Evolutionary conservation across 2,329 filamentous ascomycete species (phyloP).

Genomic region (Paecilomyces niveus): DNA sequence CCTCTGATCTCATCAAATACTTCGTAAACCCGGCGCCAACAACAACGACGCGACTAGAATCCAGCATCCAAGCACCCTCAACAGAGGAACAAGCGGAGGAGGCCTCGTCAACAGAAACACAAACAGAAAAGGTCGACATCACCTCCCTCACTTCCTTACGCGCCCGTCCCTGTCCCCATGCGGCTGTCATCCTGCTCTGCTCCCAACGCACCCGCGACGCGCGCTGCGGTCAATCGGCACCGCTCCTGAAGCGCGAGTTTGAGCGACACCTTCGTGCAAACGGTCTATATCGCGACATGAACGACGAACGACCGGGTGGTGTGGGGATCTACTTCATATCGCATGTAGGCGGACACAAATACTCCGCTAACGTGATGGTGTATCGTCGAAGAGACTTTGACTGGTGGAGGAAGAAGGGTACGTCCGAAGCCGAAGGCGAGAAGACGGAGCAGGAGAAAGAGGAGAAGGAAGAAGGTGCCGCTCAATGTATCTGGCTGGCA

Average conservation of each 20-base stretch:
- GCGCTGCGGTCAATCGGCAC: conserved; percentile 88
- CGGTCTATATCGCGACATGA: conserved; percentile 76
- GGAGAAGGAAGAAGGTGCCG: conserved; percentile 51
- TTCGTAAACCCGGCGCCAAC: conserved; percentile 65
- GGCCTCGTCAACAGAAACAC: conserved; percentile 2
- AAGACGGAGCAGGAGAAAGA: conserved; percentile 32
- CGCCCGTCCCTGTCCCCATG: conserved; percentile 67
- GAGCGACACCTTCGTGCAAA: conserved; percentile 80
- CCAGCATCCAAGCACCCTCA: not conserved
- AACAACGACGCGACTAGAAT: conserved; percentile 59
- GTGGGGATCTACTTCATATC: conserved; percentile 96
- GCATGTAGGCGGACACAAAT: conserved; percentile 95
- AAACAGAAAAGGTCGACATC: conserved; percentile 15
- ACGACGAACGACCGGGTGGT: conserved; percentile 83
- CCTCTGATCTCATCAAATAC: conserved; percentile 62
- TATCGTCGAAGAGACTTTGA: conserved; percentile 58
- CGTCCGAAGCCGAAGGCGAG: conserved; percentile 17
- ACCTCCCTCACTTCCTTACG: conserved; percentile 37
- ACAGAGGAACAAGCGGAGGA: conserved; percentile 2
- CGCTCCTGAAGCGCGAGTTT: conserved; percentile 78
- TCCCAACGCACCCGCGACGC: conserved; percentile 92
- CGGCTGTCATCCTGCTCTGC: conserved; percentile 83
- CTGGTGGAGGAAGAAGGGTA: conserved; percentile 21
- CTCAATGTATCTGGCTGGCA: conserved; percentile 89
- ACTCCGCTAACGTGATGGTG: conserved; percentile 87